A percentile compares a stretch with the other conserved stretches of the same genome.
phyloP scores from a whole-genome alignment of 2,329 filamentous ascomycete genomes.

The Colletotrichum cereale region DNA sequence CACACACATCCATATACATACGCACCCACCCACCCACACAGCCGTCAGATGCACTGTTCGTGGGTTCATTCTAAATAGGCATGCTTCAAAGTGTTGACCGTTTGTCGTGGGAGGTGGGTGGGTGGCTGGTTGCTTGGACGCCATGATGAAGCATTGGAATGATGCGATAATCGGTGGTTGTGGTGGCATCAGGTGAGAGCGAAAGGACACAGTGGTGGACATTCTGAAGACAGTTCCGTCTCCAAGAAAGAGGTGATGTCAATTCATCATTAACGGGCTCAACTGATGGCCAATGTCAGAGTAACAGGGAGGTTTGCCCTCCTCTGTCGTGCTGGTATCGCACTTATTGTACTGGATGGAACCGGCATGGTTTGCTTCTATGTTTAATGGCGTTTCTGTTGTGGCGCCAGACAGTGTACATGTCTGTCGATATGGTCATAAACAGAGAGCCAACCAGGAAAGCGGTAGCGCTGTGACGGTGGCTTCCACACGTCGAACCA shows the following conservation, averaged over 20 bases:
- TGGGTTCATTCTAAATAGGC: conserved; percentile 2
- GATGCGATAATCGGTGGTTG: conserved; percentile 13
- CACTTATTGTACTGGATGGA: neutral
- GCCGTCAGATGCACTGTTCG: conserved; percentile 29
- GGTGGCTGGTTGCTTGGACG: conserved; percentile 2
- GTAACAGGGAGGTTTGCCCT: neutral
- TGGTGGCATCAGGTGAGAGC: conserved; percentile 8
- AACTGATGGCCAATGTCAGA: conserved; percentile 13
- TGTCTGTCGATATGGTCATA: neutral
- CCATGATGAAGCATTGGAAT: conserved; percentile 11
- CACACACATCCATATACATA: neutral
- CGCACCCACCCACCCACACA: neutral
- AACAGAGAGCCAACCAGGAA: neutral
- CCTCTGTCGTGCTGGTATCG: neutral
- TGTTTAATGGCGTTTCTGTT: neutral
- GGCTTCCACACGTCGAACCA: neutral
- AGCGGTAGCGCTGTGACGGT: neutral
- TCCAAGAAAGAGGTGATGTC: neutral
- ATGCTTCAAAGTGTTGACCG: neutral
- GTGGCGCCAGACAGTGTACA: neutral
- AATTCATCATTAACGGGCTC: conserved; percentile 2
- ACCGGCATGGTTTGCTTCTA: neutral
- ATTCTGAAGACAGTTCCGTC: conserved; percentile 5
- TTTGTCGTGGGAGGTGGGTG: conserved; percentile 2
- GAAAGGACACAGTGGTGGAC: neutral